Base-by-base conservation (phyloP, 2,329 filamentous ascomycete species). In the Hypoxylon sp. region DNA sequence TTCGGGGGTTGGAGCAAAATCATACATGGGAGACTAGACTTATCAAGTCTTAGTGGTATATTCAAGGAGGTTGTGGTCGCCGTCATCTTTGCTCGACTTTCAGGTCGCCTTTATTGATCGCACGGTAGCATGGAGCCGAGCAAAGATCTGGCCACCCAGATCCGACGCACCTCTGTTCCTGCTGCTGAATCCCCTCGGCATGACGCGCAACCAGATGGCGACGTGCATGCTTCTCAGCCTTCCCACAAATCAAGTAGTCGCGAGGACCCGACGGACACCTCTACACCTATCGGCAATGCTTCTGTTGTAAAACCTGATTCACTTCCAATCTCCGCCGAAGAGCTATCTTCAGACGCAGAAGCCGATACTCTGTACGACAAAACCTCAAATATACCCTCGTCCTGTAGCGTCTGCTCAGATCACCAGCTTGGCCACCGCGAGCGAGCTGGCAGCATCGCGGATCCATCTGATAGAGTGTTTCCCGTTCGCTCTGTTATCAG, bases 401-500 rank as follows among this genome's bases (percentile, higher is more conserved):
- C 75, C 11, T 75, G 70, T 71, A 77, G 75, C 47, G 60, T 65
- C 6, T 62, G 65, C 26, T 77, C 75, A 2, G 77, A 78, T 20
- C 70, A 61, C 29, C 76, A 76, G 43, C 63, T 67, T 3, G 67
- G 68, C 9, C 60, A 71, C 35, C 58, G 57, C 36, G 57, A 55
- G 23, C 66, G 64, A 45, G 59, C 64, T 8, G 67, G 61, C 43
- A 66, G 57, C 44, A 65, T 60, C 37, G 63, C 66, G 15, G 72
- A 74, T 37, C 64, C 67, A 19, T 67, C 69, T 21, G 79, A 92
- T 63, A 81, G 88, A 45, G 87, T 93, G 4, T 93, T 89, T 48
- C 89, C 89, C n/a, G 88, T 93, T 21, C 83, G 88, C 37, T 91
- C 88, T n/a, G 86, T 90, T 31, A 77, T 93, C 16, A 89, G 83